Base-by-base conservation (phyloP, 129 eudicot species). In the Kitagawia praeruptora region DNA sequence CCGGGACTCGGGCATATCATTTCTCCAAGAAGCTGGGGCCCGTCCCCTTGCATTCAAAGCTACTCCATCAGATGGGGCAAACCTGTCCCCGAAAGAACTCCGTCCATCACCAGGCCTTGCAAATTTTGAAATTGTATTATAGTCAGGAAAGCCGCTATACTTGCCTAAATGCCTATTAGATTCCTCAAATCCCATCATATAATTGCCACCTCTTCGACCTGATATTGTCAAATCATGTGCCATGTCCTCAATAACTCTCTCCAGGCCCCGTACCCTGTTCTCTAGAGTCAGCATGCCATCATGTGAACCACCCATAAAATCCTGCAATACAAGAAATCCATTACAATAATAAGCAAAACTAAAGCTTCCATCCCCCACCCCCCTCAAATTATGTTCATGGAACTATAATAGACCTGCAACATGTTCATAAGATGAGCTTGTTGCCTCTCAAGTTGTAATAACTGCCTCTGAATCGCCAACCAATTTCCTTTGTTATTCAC, bases 241-340 rank as follows among this genome's bases (percentile, higher is more conserved):
- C 99, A 95, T 95, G 88, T 95, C 99, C 85, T 95, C 99, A 39
- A 95, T 96, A 16, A 95, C 90, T 69, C 99, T 90, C 87, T 95
- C 99, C 45, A 95, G 92, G 72, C 97, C 99, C 25, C 94, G 89
- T 31, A 95, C 99, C 80, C 99, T 84, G 84, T 82, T 90, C 79
- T 95, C 99, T 27, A 95, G 70, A 64, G 97, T 90, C 85, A 95
- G 53, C 99, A 95, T 95, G 81, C 95, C 92, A 70, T 92, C 93
- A 83, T 95, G 99, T 21, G 99, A 95, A 56, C 99, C 99, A 78
- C 97, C 99, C 99, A 95, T 95, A 84, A 92, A 95, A 74, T 95
- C 96, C 97, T 93, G 87, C 82, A 81, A 79, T 15, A 83, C 23
- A 63, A 82, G 67, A 80, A 40, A 79, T 47, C 61, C 58, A 56